Conservation (phyloP, 2,329 filamentous ascomycete species). For the Rachicladosporium sp. region DNA sequence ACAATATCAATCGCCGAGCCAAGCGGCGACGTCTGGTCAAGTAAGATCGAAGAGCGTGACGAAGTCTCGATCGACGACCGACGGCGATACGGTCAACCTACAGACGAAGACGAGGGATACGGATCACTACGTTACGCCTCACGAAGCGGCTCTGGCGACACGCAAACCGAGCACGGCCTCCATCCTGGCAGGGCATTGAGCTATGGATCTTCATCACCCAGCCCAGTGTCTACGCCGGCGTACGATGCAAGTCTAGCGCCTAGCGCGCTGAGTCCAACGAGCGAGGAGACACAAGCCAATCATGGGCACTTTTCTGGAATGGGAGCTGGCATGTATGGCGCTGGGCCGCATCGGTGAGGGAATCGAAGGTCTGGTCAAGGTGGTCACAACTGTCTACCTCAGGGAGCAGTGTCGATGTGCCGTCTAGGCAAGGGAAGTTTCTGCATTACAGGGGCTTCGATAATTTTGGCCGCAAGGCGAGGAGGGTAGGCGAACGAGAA, state of each 20-base stretch:
- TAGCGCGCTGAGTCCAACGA: conserved; percentile 23
- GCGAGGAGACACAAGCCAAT: conserved; percentile 5
- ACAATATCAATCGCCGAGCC: conserved; percentile 26
- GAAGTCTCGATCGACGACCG: conserved; percentile 17
- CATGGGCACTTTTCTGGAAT: no score
- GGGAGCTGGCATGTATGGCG: no score
- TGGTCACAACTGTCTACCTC: no score
- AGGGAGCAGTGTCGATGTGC: no score
- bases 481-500: no score
- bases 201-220: conserved; percentile 23
- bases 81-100: conserved; percentile 36
- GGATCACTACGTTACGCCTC: conserved; percentile 32
- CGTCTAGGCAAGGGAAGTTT: no score
- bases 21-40: conserved; percentile 33
- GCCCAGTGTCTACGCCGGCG: conserved; percentile 3
- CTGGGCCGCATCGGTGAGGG: no score
- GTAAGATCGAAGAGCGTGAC: conserved; percentile 29
- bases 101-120: conserved; percentile 38
- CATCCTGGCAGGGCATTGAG: conserved; percentile 29
- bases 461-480: no score
- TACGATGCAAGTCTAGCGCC: conserved; percentile 9
- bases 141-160: background rate
- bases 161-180: conserved; percentile 7
- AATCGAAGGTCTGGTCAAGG: no score
- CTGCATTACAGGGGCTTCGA: no score